Conservation (phyloP, 2,329 filamentous ascomycete species). For the Ceratocystis smalleyi region DNA sequence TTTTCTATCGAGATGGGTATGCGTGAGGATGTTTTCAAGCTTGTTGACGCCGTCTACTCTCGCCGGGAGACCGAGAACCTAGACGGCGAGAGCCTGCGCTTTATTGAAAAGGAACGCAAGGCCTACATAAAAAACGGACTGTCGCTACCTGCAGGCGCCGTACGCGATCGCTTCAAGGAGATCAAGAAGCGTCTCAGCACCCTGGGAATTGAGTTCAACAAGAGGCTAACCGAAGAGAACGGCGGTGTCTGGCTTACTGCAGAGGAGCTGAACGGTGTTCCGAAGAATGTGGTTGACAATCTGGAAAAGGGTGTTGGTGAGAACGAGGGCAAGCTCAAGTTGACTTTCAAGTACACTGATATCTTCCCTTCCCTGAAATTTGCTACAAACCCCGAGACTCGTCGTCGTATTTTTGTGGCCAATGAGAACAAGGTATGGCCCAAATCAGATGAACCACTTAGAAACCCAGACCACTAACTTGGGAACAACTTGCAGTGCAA, state of each 20-base stretch:
- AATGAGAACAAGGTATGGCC: slow-evolving; percentile 59
- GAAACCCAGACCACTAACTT: slow-evolving; percentile 3
- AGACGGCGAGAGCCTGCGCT: slow-evolving; percentile 52
- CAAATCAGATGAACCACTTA: background rate
- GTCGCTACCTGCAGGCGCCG: slow-evolving; percentile 49
- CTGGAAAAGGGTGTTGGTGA: slow-evolving; percentile 58
- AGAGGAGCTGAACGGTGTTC: slow-evolving; percentile 60
- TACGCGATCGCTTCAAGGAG: slow-evolving; percentile 69
- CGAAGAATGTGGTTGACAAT: slow-evolving; percentile 48
- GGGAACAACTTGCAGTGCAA: slow-evolving; percentile 34
- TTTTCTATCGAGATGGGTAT: slow-evolving; percentile 65
- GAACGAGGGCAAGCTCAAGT: slow-evolving; percentile 57
- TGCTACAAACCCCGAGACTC: slow-evolving; percentile 51
- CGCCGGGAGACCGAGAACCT: slow-evolving; percentile 36
- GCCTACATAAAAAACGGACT: slow-evolving; percentile 63
- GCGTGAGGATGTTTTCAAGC: slow-evolving; percentile 64
- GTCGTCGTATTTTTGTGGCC: slow-evolving; percentile 52
- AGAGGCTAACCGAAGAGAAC: slow-evolving; percentile 70
- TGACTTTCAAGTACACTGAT: slow-evolving; percentile 75
- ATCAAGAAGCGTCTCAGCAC: slow-evolving; percentile 68
- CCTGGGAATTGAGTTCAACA: slow-evolving; percentile 59
- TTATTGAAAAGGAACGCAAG: slow-evolving; percentile 65
- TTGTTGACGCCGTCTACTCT: slow-evolving; percentile 44
- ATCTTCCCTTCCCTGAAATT: slow-evolving; percentile 67
- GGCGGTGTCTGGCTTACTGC: slow-evolving; percentile 65